Conservation (phyloP, 2,329 filamentous ascomycete genomes). For the Ophiostoma novo-ulmi region DNA sequence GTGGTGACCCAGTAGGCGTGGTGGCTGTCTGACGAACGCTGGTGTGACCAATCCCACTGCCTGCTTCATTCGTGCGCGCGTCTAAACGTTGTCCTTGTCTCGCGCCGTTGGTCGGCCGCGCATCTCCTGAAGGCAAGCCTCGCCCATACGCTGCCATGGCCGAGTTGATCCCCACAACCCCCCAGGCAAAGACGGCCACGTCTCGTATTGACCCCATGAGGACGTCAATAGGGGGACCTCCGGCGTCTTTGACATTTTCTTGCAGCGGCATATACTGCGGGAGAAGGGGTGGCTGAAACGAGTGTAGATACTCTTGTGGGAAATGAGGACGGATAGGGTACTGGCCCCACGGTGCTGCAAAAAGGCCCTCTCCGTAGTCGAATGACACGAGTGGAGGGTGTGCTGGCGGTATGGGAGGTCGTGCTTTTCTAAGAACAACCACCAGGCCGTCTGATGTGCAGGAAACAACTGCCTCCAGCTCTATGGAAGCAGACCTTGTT, state of each 20-base stretch:
- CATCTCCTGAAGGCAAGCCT: constrained; percentile 57
- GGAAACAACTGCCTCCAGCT: constrained; percentile 85
- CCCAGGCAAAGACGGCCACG: constrained; percentile 85
- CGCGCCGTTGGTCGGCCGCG: background rate
- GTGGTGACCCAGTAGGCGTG: background rate
- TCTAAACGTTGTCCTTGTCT: background rate
- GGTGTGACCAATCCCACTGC: background rate
- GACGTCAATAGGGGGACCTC: constrained; percentile 53
- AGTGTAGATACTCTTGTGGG: constrained; percentile 41
- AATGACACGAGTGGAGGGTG: constrained; percentile 46
- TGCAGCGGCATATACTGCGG: constrained; percentile 43
- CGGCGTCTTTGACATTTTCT: constrained; percentile 42
- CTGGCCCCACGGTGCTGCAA: constrained; percentile 73
- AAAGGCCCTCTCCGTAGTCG: constrained; percentile 58
- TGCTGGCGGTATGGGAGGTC: constrained; percentile 60
- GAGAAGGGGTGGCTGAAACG: constrained; percentile 41
- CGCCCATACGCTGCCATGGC: constrained; percentile 60
- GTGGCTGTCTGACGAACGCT: background rate
- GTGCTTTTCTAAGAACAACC: constrained; percentile 69
- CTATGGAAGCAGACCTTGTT: constrained; percentile 46
- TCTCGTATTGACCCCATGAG: constrained; percentile 79
- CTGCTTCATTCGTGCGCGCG: background rate
- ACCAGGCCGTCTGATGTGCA: constrained; percentile 85
- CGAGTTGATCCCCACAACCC: constrained; percentile 72
- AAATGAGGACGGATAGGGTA: constrained; percentile 54